These are phyloP conservation scores for Euclidium syriacum DNA, from an alignment of 345 rosid species.

Conservation along the genomic window DNA sequence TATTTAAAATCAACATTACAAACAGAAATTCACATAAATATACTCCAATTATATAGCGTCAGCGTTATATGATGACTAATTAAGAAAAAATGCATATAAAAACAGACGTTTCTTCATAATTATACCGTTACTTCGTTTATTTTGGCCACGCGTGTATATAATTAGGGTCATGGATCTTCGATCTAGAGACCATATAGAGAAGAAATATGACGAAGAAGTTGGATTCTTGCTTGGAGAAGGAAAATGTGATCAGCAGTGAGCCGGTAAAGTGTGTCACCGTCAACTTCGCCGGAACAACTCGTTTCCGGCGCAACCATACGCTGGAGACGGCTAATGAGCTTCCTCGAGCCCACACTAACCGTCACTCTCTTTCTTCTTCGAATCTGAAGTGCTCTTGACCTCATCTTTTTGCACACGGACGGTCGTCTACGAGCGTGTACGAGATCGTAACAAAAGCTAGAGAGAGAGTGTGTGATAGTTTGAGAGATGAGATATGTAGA, in stretches of 20 bases:
- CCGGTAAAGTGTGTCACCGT: conserved; percentile 17
- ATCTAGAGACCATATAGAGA: conserved; percentile 30
- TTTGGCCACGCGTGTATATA: neutral
- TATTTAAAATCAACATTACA: neutral
- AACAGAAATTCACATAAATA: conserved; percentile 3
- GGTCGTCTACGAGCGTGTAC: neutral
- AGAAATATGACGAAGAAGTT: conserved; percentile 31
- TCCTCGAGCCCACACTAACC: conserved; percentile 22
- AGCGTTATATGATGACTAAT: neutral
- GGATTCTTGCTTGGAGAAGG: conserved; percentile 29
- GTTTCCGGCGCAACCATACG: conserved; percentile 29
- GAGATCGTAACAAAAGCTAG: neutral
- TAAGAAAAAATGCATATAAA: neutral
- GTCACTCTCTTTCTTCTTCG: conserved; percentile 28
- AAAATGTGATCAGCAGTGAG: conserved; percentile 33
- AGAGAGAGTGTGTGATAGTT: neutral
- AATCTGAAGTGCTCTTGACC: conserved; percentile 21
- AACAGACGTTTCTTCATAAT: neutral
- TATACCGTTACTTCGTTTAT: conserved; percentile 6
- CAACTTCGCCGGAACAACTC: conserved; percentile 16
- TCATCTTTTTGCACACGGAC: conserved; percentile 27
- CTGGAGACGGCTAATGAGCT: conserved; percentile 32
- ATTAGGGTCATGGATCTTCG: neutral
- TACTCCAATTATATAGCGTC: neutral
- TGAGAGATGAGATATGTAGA: neutral